Base-by-base conservation (phyloP, 2,329 filamentous ascomycete species). In the Stenocarpella maydis region DNA sequence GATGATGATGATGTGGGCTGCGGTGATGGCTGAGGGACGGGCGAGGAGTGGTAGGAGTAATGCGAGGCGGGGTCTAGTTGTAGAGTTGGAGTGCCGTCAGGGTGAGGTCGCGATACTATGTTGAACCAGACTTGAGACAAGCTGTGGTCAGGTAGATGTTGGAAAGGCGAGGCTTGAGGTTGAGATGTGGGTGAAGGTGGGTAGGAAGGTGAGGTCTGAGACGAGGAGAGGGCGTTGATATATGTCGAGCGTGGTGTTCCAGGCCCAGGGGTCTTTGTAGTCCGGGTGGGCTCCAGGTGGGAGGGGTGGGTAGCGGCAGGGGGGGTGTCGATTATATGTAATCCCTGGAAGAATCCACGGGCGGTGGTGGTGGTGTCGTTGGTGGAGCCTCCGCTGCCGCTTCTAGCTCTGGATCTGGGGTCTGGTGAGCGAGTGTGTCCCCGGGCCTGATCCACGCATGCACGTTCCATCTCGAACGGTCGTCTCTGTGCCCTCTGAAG, bases 361-460 rank as follows among this genome's bases (percentile, higher is more conserved):
- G 67, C 65, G 37, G 58, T 71, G 71, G 43, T 68, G 41, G 67
- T 71, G 71, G 43, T 67, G 43, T 34, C 31, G 31, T 74, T 76
- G 53, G 76, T 75, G 70, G 77, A 76, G 71, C 75, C 75, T 71
- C 74, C 72, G 74, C 76, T 75, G 71, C 73, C 74, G 71, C 73
- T 72, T 74, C 75, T 75, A 72, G 76, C 73, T 75, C 75, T 74
- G 72, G 76, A 78, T 73, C 78, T 79, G 74, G 76, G 75, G 70
- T 74, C 75, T 71, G 74, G 78, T 80, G 78, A 79, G 78, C 76
- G 74, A 76, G 74, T 74, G 74, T 77, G 72, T 74, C 77, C 75
- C 73, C 71, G 73, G 70, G 65, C 70, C 68, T 72, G 73, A 71
- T 74, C 75, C 72, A 72, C 73, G 71, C 67, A 72, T 71, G 72